Conservation (phyloP, 805 yeast genomes). For the Gaillardinia entomophila region DNA sequence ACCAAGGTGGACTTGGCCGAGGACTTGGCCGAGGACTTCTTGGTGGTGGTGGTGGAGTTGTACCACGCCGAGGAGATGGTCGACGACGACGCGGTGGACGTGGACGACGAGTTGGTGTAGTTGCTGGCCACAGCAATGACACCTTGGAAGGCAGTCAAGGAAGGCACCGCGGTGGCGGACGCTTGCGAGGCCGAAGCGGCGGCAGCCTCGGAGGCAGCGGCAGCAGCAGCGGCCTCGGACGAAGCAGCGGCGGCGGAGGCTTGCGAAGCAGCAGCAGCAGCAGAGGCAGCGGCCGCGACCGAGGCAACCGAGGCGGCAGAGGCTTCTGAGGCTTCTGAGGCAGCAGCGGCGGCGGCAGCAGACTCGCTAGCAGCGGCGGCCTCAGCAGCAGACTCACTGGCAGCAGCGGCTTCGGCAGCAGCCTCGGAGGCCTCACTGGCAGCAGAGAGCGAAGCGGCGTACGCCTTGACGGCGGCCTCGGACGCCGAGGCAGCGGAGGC, state of each 20-base stretch:
- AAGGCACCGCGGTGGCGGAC: constrained; percentile 9
- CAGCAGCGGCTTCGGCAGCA: constrained; percentile 19
- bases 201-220: constrained; percentile 29
- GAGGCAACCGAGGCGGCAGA: constrained; percentile 8
- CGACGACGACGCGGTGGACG: constrained; percentile 16
- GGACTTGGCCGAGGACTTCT: constrained; percentile 5
- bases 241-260: constrained; percentile 8
- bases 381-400: constrained; percentile 4
- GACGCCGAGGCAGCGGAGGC: constrained; percentile 5
- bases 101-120: constrained; percentile 13
- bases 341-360: constrained; percentile 7
- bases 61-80: constrained; percentile 9
- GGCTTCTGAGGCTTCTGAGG: constrained; percentile 2
- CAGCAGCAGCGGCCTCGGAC: constrained; percentile 11
- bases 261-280: constrained; percentile 16
- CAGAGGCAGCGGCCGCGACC: constrained; percentile 9
- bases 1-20: constrained; percentile 4
- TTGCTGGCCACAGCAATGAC: constrained; percentile 18
- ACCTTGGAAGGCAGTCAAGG: constrained; percentile 14
- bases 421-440: constrained; percentile 25
- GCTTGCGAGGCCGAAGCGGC: constrained; percentile 33
- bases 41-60: constrained; percentile 4
- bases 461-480: constrained; percentile 10
- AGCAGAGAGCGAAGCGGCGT: constrained; percentile 15
- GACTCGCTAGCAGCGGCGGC: constrained; percentile 11